Percentiles rank a stretch among this genome's conserved stretches.
Evolutionary conservation across 1,284 basidiomycete species (phyloP).

Genomic region (Rhodotorula sp.): DNA sequence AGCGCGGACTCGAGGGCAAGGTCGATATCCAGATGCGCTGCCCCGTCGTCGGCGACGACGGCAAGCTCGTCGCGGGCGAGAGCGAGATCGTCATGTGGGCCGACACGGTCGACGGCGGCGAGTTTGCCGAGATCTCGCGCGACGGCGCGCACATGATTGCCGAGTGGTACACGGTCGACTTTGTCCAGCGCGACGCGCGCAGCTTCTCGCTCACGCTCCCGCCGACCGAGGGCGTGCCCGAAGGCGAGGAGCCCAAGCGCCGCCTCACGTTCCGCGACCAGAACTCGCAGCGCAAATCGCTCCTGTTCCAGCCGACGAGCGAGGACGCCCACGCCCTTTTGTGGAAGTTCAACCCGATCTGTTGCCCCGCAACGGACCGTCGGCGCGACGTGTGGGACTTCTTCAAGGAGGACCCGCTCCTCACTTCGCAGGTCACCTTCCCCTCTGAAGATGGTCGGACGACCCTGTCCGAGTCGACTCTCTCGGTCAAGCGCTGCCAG

Average conservation of each 20-base stretch:
- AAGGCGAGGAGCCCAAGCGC: constrained; percentile 41
- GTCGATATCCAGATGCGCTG: constrained; percentile 42
- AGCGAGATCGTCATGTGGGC: constrained; percentile 40
- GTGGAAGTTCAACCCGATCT: constrained; percentile 46
- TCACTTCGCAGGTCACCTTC: constrained; percentile 44
- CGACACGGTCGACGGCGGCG: constrained; percentile 32
- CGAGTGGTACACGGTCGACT: constrained; percentile 44
- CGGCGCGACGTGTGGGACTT: constrained; percentile 41
- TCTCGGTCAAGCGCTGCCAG: constrained; percentile 36
- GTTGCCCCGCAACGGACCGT: constrained; percentile 30
- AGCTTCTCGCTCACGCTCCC: constrained; percentile 42
- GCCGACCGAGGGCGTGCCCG: constrained; percentile 40
- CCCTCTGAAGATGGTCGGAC: constrained; percentile 43
- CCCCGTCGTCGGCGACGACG: constrained; percentile 27
- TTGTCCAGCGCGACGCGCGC: constrained; percentile 41
- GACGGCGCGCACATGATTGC: constrained; percentile 37
- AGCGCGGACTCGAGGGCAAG: constrained; percentile 41
- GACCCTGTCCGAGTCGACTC: constrained; percentile 41
- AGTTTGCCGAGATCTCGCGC: constrained; percentile 31
- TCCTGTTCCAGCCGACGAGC: constrained; percentile 41
- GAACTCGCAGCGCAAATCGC: constrained; percentile 12
- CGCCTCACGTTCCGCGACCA: constrained; percentile 37
- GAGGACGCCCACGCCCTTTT: constrained; percentile 35
- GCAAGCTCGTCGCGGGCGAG: constrained; percentile 30
- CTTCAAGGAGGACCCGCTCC: constrained; percentile 45